Evolutionary conservation across 441 rosid species (phyloP).

Genomic region (Gossypium trilobum): DNA sequence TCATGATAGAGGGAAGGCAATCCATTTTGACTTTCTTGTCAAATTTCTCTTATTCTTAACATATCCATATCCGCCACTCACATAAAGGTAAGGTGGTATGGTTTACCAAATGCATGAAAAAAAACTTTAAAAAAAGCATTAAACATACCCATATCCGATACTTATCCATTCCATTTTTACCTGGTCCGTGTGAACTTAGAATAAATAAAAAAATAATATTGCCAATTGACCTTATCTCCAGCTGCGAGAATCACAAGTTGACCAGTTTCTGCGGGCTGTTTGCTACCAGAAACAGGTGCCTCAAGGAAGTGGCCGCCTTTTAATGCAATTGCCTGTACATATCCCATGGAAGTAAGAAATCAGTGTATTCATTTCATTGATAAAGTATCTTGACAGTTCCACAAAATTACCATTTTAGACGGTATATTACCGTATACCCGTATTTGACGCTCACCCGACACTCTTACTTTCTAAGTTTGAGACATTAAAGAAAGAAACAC

Average conservation of each 20-base stretch:
- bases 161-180: neutral
- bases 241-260: constrained; percentile 87
- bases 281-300: constrained; percentile 94
- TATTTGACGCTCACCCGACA: neutral
- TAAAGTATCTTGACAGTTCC: neutral
- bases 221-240: constrained; percentile 64
- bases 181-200: neutral
- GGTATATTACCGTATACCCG: neutral
- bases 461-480: neutral
- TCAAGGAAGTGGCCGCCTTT: constrained; percentile 79
- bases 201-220: neutral
- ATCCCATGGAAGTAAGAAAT: neutral
- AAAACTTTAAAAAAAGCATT: neutral
- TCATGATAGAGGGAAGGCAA: too few species aligned
- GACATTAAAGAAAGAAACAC: neutral
- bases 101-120: too few species aligned
- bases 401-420: neutral
- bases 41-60: too few species aligned
- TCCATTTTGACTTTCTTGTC: too few species aligned
- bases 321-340: constrained; percentile 56
- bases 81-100: too few species aligned
- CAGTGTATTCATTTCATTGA: neutral
- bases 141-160: too few species aligned
- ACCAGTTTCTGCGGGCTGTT: constrained; percentile 94
- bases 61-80: too few species aligned